phyloP scores from a whole-genome alignment of 2,329 filamentous ascomycete species.

The Diaporthe velutina region DNA sequence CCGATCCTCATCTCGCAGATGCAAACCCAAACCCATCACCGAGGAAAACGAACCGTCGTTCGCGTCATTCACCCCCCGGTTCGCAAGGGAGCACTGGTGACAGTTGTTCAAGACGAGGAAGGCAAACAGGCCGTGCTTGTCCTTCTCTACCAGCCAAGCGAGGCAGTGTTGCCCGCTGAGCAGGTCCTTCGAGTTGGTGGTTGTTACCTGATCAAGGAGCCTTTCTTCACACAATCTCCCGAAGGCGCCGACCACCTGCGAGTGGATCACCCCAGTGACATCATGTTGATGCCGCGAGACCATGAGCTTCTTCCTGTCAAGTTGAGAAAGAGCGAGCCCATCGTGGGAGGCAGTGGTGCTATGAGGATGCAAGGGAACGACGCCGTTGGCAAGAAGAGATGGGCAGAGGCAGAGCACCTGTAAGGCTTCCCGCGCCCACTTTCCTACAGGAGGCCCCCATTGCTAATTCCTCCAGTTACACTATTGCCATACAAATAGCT shows the following conservation, averaged over 20 bases:
- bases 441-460: rapidly evolving
- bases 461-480: background rate
- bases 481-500: background rate
- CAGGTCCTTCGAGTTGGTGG: background rate
- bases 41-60: background rate
- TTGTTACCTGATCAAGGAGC: background rate
- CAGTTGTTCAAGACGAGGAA: background rate
- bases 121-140: rapidly evolving
- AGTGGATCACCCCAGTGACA: background rate
- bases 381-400: background rate
- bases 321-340: background rate
- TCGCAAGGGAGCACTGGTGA: rapidly evolving
- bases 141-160: background rate
- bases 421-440: background rate
- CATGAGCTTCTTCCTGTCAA: background rate
- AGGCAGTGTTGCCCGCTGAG: background rate
- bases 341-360: rapidly evolving
- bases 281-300: background rate
- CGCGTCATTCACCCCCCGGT: rapidly evolving
- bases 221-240: rapidly evolving
- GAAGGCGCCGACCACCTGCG: no score
- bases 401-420: background rate
- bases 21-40: background rate
- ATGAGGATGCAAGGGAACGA: background rate
- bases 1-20: background rate